phyloP scores from a whole-genome alignment of 129 eudicot genomes.

The Gnaphalium uliginosum region DNA sequence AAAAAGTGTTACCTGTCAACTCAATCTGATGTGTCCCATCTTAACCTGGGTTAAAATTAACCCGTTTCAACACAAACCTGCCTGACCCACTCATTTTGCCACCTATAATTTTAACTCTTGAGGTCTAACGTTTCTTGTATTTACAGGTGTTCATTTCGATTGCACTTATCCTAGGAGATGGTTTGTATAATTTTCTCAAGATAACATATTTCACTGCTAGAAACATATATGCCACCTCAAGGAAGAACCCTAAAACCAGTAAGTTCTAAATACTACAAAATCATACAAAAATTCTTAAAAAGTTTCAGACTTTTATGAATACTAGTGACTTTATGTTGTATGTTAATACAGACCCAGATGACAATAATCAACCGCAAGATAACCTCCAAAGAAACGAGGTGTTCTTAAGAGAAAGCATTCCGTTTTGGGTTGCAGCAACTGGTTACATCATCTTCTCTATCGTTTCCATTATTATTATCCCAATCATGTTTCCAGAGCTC shows the following conservation, averaged over 20 bases:
- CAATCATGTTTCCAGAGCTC: conserved; percentile 68
- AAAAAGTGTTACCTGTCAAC: not conserved
- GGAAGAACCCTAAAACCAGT: conserved; percentile 44
- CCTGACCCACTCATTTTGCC: not conserved
- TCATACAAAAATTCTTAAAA: not conserved
- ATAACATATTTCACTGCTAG: conserved; percentile 54
- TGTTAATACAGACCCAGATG: conserved; percentile 39
- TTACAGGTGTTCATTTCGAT: conserved; percentile 86
- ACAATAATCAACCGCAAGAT: conserved; percentile 36
- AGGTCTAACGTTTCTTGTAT: conserved; percentile 10
- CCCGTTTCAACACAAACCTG: not conserved
- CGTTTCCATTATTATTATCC: conserved; percentile 71
- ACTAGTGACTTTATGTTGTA: conserved; percentile 13
- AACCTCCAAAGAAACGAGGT: conserved; percentile 60
- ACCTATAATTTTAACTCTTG: not conserved
- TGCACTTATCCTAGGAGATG: conserved; percentile 85
- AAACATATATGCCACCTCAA: conserved; percentile 51
- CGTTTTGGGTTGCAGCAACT: conserved; percentile 67
- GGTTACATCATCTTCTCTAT: conserved; percentile 69
- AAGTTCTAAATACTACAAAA: conserved; percentile 22
- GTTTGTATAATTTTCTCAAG: conserved; percentile 81
- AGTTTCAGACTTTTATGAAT: not conserved
- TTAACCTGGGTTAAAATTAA: not conserved
- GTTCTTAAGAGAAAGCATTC: conserved; percentile 70
- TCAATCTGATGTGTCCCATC: not conserved